These are phyloP conservation scores for Piedraia hortae DNA, from an alignment of 2,329 filamentous ascomycete species.

Conservation along the genomic window DNA sequence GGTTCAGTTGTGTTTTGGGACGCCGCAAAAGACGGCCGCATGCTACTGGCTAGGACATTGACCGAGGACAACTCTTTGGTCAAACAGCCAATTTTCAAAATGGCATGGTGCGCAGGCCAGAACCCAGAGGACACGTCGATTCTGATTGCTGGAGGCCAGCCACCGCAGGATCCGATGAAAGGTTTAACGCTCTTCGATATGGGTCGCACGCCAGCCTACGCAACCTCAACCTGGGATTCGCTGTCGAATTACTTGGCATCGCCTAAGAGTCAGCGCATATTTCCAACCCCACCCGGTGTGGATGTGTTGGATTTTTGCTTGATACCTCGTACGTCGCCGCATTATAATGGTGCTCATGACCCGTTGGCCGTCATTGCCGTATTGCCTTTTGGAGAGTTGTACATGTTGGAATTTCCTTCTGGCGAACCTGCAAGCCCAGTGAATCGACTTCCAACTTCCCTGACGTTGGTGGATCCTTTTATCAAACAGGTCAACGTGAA, in stretches of 20 bases:
- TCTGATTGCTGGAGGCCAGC: constrained; percentile 56
- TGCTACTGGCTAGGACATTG: constrained; percentile 61
- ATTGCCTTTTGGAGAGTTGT: constrained; percentile 61
- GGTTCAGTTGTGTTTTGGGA: constrained; percentile 89
- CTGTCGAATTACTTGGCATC: constrained; percentile 52
- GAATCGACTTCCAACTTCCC: constrained; percentile 68
- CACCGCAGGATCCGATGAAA: constrained; percentile 37
- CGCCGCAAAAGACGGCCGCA: constrained; percentile 43
- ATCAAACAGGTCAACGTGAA: constrained; percentile 46
- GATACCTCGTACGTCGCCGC: constrained; percentile 55
- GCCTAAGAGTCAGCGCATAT: constrained; percentile 39
- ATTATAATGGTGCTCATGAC: constrained; percentile 70
- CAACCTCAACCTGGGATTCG: constrained; percentile 70
- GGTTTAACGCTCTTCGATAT: constrained; percentile 75
- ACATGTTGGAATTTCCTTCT: constrained; percentile 76
- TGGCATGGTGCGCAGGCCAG: constrained; percentile 78
- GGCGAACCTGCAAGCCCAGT: constrained; percentile 78
- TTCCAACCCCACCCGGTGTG: constrained; percentile 51
- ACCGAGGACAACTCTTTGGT: constrained; percentile 37
- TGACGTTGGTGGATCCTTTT: constrained; percentile 78
- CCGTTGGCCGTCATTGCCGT: constrained; percentile 62
- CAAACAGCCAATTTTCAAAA: constrained; percentile 47
- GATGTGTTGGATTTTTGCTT: constrained; percentile 58
- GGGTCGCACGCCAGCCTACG: constrained; percentile 66
- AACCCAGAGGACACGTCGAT: constrained; percentile 85